Conservation (phyloP, 805 yeast species). For the Metschnikowia vanudenii region DNA sequence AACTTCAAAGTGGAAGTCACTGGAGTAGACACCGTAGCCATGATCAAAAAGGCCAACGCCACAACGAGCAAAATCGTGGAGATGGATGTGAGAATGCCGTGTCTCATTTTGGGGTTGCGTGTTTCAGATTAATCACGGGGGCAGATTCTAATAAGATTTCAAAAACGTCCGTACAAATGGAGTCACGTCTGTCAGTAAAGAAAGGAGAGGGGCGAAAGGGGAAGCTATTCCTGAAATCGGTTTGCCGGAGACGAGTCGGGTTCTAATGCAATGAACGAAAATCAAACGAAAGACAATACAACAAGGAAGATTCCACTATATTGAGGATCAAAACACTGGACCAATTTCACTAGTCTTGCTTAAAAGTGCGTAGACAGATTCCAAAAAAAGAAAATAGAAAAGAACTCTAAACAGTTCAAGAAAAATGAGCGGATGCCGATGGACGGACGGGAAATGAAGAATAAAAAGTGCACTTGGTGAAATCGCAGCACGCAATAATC, state of each 20-base stretch:
- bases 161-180: background rate
- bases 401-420: too few relatives aligned
- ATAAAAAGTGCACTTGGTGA: background rate
- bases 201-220: background rate
- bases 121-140: background rate
- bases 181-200: too few relatives aligned
- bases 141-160: background rate
- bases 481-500: background rate
- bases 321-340: too few relatives aligned
- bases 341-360: too few relatives aligned
- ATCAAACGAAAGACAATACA: too few relatives aligned
- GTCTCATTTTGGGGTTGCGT: constrained; percentile 15
- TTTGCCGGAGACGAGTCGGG: too few relatives aligned
- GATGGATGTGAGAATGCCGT: constrained; percentile 33
- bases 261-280: too few relatives aligned
- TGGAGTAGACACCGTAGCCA: constrained; percentile 64
- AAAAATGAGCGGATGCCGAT: background rate
- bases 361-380: too few relatives aligned
- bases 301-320: too few relatives aligned
- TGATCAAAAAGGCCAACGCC: constrained; percentile 60
- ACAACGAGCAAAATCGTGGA: constrained; percentile 45
- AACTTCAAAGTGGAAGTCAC: constrained; percentile 48
- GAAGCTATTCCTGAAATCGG: too few relatives aligned
- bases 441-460: background rate
- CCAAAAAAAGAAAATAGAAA: too few relatives aligned